A percentile compares a stretch with the other conserved stretches of the same genome.
Evolutionary conservation across 495 filamentous ascomycete species (phyloP).

Genomic region (Penicillium fimorum): DNA sequence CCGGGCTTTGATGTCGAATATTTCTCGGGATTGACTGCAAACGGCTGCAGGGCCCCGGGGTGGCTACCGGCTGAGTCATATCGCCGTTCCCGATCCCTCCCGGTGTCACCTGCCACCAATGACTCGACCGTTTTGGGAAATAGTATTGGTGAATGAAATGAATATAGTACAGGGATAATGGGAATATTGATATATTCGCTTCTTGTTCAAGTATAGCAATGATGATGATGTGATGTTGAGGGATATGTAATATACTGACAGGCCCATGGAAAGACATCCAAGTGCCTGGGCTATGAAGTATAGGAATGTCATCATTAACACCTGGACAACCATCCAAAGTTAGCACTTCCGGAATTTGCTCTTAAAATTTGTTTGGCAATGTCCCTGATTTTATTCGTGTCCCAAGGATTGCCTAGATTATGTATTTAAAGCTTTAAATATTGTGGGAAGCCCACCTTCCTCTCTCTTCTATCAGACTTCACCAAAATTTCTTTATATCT

Average conservation of each 20-base stretch:
- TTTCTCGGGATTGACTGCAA: conserved; percentile 29
- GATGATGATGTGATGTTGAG: not conserved
- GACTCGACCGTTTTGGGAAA: conserved; percentile 7
- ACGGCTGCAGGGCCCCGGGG: not conserved
- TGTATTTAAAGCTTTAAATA: not conserved
- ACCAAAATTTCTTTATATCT: not conserved
- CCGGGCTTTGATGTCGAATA: conserved; percentile 21
- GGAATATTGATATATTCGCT: conserved; percentile 21
- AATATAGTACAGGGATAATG: conserved; percentile 24
- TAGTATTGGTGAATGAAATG: not conserved
- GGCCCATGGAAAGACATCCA: conserved; percentile 8
- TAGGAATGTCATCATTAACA: conserved; percentile 1
- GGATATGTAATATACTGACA: not conserved
- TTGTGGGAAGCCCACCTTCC: not conserved
- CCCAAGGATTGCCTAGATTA: not conserved
- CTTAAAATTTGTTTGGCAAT: not conserved
- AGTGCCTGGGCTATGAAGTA: not conserved
- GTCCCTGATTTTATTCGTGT: conserved; percentile 1
- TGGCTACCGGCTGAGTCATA: conserved; percentile 11
- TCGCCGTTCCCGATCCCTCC: conserved; percentile 23
- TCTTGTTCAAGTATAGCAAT: conserved; percentile 20
- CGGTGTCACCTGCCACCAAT: conserved; percentile 32
- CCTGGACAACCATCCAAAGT: not conserved
- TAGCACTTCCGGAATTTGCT: not conserved
- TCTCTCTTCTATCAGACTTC: not conserved